Evolutionary conservation across 2,329 filamentous ascomycete species (phyloP), one percentile per base, ranked within the genome.

Genomic region (Penicillium sp.): DNA sequence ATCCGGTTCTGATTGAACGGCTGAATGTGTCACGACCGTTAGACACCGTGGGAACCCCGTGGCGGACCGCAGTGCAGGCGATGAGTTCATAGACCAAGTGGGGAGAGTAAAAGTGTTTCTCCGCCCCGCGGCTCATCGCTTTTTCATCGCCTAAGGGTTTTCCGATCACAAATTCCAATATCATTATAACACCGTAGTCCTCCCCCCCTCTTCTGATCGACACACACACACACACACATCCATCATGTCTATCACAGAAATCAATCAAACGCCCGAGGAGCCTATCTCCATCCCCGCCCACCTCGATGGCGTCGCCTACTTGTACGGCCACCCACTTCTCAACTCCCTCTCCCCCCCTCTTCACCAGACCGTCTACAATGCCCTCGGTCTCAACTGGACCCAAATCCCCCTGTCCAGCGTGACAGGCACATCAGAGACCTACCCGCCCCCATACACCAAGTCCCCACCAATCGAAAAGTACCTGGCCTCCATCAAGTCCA

Each of bases 291-390:
- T 52, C 45, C 70, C 69, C 34, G 48, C 54, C 11, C 65, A 79
- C 55, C 64, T 77, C 18, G 78, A 82, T 59, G 73, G 77, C 22
- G 76, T 81, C 60, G 81, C 80, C 58, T 84, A 83, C 60, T 77
- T 84, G 21, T 83, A 84, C 57, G 82, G 82, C 52, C 78, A 82
- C 65, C 82, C 70, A 1, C 81, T 85, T 43, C 75, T 81, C 36
- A 83, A 85, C 63, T 84, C 81, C 5, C 75, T 83, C 63, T 83
- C 81, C 1, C 82, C 82, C 6, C 69, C 80, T 3, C 71, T 85
- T 9, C 82, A 84, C 66, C 74, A 80, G 54, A 82, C 81, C 3
- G 75, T 84, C 55, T 85, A 81, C 70, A 70, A 79, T 40, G 66
- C 68, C n/a, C 64, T 83, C 32, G 77, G 76, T 4, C 69, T 83